Conservation (phyloP, 2,329 filamentous ascomycete genomes). For the Aspergillus luchuensis region DNA sequence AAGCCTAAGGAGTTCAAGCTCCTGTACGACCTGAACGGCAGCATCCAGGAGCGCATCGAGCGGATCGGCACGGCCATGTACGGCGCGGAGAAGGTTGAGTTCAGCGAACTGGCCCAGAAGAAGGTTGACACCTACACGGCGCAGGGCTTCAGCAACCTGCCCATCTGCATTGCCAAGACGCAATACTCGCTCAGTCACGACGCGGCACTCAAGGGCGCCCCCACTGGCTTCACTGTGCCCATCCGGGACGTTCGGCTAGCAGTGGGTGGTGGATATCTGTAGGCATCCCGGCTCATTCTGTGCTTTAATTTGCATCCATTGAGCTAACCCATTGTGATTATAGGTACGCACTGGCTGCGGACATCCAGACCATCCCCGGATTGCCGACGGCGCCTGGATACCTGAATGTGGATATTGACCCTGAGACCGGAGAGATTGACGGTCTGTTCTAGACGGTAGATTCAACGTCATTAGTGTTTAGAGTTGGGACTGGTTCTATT, state of each 20-base stretch:
- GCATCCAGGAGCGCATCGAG: slow-evolving; percentile 86
- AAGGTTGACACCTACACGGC: slow-evolving; percentile 94
- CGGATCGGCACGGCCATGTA: slow-evolving; percentile 92
- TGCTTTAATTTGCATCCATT: slow-evolving; percentile 5
- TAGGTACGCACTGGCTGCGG: slow-evolving; percentile 88
- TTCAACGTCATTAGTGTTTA: not conserved
- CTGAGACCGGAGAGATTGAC: slow-evolving; percentile 80
- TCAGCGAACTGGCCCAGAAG: slow-evolving; percentile 90
- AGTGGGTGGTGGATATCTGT: slow-evolving; percentile 89
- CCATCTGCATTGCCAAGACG: slow-evolving; percentile 97
- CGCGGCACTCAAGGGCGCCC: slow-evolving; percentile 89
- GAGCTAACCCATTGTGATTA: slow-evolving; percentile 37
- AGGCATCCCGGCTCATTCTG: slow-evolving; percentile 39
- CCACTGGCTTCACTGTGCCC: slow-evolving; percentile 89
- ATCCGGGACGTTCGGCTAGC: slow-evolving; percentile 94
- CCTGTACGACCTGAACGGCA: slow-evolving; percentile 77
- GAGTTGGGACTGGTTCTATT: not conserved
- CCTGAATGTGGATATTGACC: slow-evolving; percentile 83
- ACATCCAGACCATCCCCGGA: slow-evolving; percentile 97
- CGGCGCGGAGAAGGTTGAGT: slow-evolving; percentile 83
- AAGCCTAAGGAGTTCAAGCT: slow-evolving; percentile 87
- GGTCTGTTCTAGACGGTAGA: slow-evolving; percentile 74
- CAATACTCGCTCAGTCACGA: slow-evolving; percentile 97
- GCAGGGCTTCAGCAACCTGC: slow-evolving; percentile 89
- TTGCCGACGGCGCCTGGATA: slow-evolving; percentile 94